Base-by-base conservation (phyloP, 1,139 yeast genomes). In the Scheffersomyces parashehatae region DNA sequence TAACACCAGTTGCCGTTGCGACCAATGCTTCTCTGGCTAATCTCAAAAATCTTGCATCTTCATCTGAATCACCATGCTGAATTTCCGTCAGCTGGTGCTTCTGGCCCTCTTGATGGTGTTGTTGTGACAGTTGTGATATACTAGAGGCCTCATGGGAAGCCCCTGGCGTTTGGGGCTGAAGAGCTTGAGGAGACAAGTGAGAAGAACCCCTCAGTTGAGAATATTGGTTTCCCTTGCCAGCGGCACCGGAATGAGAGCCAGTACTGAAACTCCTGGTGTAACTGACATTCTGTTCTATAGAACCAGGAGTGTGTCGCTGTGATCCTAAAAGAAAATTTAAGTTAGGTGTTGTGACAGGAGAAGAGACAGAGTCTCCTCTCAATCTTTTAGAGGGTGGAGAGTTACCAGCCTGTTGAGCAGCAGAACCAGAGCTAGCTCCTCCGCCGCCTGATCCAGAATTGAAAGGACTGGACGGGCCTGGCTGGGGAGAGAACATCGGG, bases 11-110 rank as follows among this genome's bases (percentile, higher is more conserved):
- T 6, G 77, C 76, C 1, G 78, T 73, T 33, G 77, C 77, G 11
- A 72, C 78, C 15, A 74, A 56, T 0, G 79, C 79, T 47, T 73
- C 78, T 44, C 71, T 62, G 2, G 79, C 79, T 37, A 74, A 54
- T 29, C 73, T 58, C 31, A 73, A 63, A 46, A 74, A 74, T 28
- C 68, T 59, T 37, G 65, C 68, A 48, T 73, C 79, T 47, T 72
- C 79, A 50, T 68, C 72, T 5, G 35, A 31, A n/a, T 31, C 35
- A 15, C 10, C 24, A n/a, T n/a, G 15, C 13, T 20, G 28, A 28
- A 11, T 34, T 31, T 24, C 28, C 28, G 39, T 11, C 32, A 13
- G 37, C n/a, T 31, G 43, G 26, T 29, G n/a, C 33, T 15, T 28
- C 32, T 35, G 12, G 34, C 37, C 14, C 34, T 15, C 29, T n/a